Evolutionary conservation across 768 basidiomycete species (phyloP).

Genomic region (Kwoniella botswanensis): DNA sequence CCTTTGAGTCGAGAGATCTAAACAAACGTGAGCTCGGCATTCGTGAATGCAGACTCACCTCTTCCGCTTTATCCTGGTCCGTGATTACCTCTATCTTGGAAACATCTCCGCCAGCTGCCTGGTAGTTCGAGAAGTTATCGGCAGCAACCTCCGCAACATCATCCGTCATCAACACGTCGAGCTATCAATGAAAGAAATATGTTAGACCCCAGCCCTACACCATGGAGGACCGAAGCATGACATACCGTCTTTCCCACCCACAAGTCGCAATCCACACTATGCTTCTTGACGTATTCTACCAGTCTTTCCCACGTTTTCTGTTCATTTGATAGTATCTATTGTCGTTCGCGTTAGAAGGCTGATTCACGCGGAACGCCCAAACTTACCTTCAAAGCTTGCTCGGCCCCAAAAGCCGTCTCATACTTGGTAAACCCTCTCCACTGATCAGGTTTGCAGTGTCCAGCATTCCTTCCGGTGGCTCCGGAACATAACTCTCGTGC

Average conservation of each 20-base stretch:
- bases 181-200: conserved; percentile 9
- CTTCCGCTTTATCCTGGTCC: conserved; percentile 46
- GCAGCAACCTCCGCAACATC: conserved; percentile 36
- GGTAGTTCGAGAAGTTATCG: conserved; percentile 43
- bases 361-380: no score
- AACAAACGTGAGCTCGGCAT: background rate
- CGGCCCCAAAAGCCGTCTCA: conserved; percentile 21
- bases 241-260: conserved; percentile 47
- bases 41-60: conserved; percentile 21
- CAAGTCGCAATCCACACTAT: conserved; percentile 42
- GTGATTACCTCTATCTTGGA: conserved; percentile 48
- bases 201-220: no score
- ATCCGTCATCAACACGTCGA: conserved; percentile 45
- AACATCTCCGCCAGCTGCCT: conserved; percentile 54
- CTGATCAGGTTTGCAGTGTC: conserved; percentile 43
- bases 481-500: conserved; percentile 67
- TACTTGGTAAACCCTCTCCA: conserved; percentile 41
- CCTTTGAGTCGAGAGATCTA: conserved; percentile 31
- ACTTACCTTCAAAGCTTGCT: conserved; percentile 35
- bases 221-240: background rate
- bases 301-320: conserved; percentile 36
- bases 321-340: conserved; percentile 38
- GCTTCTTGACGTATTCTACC: conserved; percentile 32
- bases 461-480: conserved; percentile 68
- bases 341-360: background rate